Evolutionary conservation across 495 filamentous ascomycete genomes (phyloP).

Genomic region (Penicillium soppii): DNA sequence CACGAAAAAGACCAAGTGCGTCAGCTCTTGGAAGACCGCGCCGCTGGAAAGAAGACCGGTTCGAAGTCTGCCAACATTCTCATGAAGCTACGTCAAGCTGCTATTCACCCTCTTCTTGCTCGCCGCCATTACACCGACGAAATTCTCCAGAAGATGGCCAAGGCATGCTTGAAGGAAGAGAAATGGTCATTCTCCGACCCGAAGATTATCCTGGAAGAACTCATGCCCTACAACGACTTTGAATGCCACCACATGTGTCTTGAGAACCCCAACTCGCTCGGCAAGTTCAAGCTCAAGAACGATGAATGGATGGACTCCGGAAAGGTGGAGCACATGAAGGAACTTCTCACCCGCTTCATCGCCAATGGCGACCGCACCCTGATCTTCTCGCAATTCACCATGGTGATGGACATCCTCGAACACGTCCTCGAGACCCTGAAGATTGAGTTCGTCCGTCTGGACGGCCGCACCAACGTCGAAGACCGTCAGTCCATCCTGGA

Average conservation of each 20-base stretch:
- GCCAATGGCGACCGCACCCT: conserved; percentile 82
- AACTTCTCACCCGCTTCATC: conserved; percentile 69
- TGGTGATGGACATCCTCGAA: conserved; percentile 87
- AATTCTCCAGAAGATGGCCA: conserved; percentile 73
- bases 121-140: conserved; percentile 73
- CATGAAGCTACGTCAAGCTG: conserved; percentile 88
- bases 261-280: conserved; percentile 65
- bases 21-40: conserved; percentile 55
- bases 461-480: conserved; percentile 80
- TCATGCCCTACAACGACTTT: conserved; percentile 74
- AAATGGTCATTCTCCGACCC: conserved; percentile 58
- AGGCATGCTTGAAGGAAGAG: conserved; percentile 66
- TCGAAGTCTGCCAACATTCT: conserved; percentile 70
- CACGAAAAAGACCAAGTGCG: conserved; percentile 54
- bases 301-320: conserved; percentile 90
- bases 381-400: conserved; percentile 89
- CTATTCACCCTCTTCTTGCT: conserved; percentile 89
- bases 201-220: conserved; percentile 68
- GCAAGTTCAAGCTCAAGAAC: conserved; percentile 66
- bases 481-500: conserved; percentile 82
- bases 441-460: conserved; percentile 76
- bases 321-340: conserved; percentile 75
- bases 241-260: conserved; percentile 78
- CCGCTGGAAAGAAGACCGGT: conserved; percentile 53
- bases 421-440: conserved; percentile 71